Evolutionary conservation across 768 basidiomycete genomes (phyloP).

Genomic region (Royoungia palumana): DNA sequence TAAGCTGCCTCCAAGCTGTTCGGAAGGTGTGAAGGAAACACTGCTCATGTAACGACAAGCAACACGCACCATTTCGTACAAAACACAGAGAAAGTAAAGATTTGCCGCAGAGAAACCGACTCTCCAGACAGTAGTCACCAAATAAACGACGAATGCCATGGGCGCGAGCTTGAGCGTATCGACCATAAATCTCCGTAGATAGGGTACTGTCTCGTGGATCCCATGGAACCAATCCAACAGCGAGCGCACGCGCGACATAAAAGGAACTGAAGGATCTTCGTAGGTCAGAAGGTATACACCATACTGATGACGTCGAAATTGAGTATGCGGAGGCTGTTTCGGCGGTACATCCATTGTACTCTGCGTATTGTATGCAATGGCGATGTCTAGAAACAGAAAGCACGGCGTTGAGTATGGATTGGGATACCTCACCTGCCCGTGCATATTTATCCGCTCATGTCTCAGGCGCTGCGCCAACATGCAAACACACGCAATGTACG

Average conservation of each 20-base stretch:
- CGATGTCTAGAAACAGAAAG: neutral
- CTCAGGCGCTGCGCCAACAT: conserved; percentile 4
- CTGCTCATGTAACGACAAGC: neutral
- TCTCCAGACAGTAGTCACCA: conserved; percentile 31
- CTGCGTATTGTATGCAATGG: neutral
- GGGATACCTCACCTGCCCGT: neutral
- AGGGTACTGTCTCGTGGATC: neutral
- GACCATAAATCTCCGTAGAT: conserved; percentile 4
- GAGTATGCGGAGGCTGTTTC: neutral
- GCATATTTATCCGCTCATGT: conserved; percentile 15
- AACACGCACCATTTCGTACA: conserved; percentile 26
- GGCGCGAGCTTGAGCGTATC: conserved; percentile 25
- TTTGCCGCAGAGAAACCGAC: conserved; percentile 34
- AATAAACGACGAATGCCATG: conserved; percentile 16
- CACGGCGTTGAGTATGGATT: neutral
- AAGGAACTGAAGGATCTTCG: conserved; percentile 8
- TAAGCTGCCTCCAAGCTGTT: conserved; percentile 15
- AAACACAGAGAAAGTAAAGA: conserved; percentile 32
- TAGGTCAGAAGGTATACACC: conserved; percentile 25
- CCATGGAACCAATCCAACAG: neutral
- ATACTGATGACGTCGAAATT: conserved; percentile 11
- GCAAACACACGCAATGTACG: no score
- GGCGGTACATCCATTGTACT: neutral
- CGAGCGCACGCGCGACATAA: neutral
- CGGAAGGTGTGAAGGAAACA: neutral